Conservation (phyloP, 169 alveolate genomes). For the Eimeria praecox region DNA sequence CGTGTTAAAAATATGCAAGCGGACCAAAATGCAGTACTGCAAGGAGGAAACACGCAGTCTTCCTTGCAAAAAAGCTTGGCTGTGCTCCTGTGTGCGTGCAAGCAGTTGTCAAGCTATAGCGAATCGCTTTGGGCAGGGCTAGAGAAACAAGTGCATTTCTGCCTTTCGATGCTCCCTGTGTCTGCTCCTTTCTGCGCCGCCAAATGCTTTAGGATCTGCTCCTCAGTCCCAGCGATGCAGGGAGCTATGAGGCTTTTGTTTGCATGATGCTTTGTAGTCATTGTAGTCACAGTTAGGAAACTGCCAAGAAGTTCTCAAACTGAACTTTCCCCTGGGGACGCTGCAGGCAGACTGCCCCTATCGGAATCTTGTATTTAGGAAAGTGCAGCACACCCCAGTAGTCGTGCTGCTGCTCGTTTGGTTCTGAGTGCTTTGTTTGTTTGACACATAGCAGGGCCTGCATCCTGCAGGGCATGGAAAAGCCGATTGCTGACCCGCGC, state of each 20-base stretch:
- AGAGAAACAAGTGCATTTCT: not conserved
- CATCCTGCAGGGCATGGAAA: not conserved
- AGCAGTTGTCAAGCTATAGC: too few relatives aligned
- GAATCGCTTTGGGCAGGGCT: not conserved
- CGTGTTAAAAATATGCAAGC: too few relatives aligned
- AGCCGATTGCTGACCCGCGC: too few relatives aligned
- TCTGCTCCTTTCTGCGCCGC: not conserved
- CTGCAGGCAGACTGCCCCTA: not conserved
- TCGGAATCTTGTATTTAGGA: not conserved
- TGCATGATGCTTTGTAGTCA: not conserved
- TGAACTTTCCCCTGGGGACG: not conserved
- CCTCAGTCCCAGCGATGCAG: not conserved
- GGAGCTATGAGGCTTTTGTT: not conserved
- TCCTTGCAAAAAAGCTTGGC: too few relatives aligned
- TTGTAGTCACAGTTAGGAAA: not conserved
- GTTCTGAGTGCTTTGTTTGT: not conserved
- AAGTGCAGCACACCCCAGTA: not conserved
- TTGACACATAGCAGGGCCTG: not conserved
- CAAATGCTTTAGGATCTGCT: not conserved
- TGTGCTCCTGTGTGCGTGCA: not conserved
- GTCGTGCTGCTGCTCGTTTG: not conserved
- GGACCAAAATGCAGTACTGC: too few relatives aligned
- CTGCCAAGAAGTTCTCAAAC: not conserved
- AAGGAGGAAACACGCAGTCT: too few relatives aligned
- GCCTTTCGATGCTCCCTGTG: not conserved